phyloP scores from a whole-genome alignment of 2,329 filamentous ascomycete species.

The Pseudogymnoascus sp. region DNA sequence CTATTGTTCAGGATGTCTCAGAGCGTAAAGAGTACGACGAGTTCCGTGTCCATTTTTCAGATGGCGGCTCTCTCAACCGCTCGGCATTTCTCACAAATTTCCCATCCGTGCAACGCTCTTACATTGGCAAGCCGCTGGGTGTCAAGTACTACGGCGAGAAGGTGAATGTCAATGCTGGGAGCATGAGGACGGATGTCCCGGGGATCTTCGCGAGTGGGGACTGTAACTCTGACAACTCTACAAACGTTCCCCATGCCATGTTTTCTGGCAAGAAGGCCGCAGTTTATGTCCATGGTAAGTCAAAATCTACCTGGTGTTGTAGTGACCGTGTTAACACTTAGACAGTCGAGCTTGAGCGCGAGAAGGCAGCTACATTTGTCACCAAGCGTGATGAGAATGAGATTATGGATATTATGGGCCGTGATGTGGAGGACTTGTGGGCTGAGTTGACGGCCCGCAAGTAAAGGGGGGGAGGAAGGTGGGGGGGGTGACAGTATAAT shows the following conservation, averaged over 20 bases:
- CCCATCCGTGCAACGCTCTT: slow-evolving; percentile 38
- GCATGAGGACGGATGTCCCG: slow-evolving; percentile 36
- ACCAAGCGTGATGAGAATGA: slow-evolving; percentile 7
- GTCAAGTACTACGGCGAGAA: slow-evolving; percentile 12
- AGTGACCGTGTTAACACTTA: not conserved
- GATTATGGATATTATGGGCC: slow-evolving; percentile 10
- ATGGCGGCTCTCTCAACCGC: slow-evolving; percentile 37
- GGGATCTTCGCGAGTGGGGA: slow-evolving; percentile 48
- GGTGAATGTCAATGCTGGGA: slow-evolving; percentile 8
- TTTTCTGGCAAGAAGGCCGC: slow-evolving; percentile 49
- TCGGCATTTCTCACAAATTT: slow-evolving; percentile 45
- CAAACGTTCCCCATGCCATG: slow-evolving; percentile 53
- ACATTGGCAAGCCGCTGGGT: slow-evolving; percentile 38
- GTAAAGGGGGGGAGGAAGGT: not conserved
- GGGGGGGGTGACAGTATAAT: not conserved
- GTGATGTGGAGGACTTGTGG: slow-evolving; percentile 14
- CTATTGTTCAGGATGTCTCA: slow-evolving; percentile 1
- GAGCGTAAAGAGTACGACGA: slow-evolving; percentile 38
- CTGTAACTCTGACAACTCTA: slow-evolving; percentile 46
- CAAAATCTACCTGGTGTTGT: not conserved
- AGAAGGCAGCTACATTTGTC: slow-evolving; percentile 10
- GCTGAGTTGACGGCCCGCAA: not conserved
- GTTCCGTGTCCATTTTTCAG: slow-evolving; percentile 45
- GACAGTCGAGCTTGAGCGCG: slow-evolving; percentile 14
- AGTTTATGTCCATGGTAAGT: slow-evolving; percentile 48